Evolutionary conservation across 129 eudicot genomes (phyloP).

Genomic region (carrot (Daucus carota)): DNA sequence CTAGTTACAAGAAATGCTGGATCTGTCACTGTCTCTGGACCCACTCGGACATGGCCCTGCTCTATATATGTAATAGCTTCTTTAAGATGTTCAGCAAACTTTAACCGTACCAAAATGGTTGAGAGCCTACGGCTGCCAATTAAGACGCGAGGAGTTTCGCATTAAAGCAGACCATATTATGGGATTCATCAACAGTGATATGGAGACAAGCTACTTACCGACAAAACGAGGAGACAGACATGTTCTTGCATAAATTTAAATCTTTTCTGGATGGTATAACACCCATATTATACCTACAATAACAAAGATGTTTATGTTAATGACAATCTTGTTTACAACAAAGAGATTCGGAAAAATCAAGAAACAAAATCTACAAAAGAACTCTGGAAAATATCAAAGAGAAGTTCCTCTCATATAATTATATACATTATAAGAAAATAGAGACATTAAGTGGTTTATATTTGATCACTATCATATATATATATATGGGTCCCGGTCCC

Average conservation of each 20-base stretch:
- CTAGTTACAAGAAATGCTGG: slow-evolving; percentile 90
- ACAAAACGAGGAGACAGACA: slow-evolving; percentile 80
- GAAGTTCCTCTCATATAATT: neutral
- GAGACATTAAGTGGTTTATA: neutral
- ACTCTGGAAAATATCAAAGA: neutral
- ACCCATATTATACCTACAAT: slow-evolving; percentile 84
- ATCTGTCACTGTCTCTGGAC: slow-evolving; percentile 83
- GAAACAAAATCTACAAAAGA: neutral
- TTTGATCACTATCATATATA: too few species aligned
- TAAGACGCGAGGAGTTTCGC: neutral
- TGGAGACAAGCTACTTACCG: slow-evolving; percentile 41
- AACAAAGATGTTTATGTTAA: neutral
- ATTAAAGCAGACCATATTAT: neutral
- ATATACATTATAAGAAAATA: too few species aligned
- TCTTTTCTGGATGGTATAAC: slow-evolving; percentile 79
- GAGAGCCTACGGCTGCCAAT: slow-evolving; percentile 67
- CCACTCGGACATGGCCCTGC: slow-evolving; percentile 93
- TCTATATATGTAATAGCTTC: slow-evolving; percentile 87
- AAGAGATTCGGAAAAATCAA: neutral
- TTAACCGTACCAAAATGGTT: slow-evolving; percentile 51
- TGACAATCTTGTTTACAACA: too few species aligned
- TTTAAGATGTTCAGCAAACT: slow-evolving; percentile 75
- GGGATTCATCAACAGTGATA: neutral
- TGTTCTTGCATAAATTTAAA: slow-evolving; percentile 64
- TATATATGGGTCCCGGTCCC: too few species aligned